Conservation (phyloP, 179 eudicot genomes). For the Heliamphora pulchella region DNA sequence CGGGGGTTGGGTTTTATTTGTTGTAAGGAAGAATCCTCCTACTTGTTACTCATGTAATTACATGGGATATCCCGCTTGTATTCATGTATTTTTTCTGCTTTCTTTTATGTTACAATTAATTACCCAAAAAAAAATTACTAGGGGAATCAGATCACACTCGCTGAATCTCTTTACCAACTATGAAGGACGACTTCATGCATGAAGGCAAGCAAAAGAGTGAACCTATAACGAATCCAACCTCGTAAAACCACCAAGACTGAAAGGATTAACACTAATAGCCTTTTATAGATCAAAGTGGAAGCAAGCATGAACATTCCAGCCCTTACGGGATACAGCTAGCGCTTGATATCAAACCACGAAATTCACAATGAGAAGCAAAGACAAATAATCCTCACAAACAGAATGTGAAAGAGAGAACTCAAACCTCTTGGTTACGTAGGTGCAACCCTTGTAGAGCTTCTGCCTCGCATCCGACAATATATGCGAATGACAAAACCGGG, state of each 20-base stretch:
- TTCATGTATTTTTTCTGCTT: too few relatives aligned
- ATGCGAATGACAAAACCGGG: slow-evolving; percentile 44
- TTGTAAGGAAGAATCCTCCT: too few relatives aligned
- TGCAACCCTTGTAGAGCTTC: slow-evolving; percentile 48
- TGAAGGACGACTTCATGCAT: not conserved
- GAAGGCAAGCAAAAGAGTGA: not conserved
- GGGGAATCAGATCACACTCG: too few relatives aligned
- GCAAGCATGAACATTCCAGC: not conserved
- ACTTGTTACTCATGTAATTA: too few relatives aligned
- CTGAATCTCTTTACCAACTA: not conserved
- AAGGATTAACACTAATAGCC: not conserved
- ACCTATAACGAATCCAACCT: too few relatives aligned
- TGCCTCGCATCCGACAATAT: slow-evolving; percentile 51
- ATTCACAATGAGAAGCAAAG: not conserved
- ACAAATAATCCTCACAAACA: not conserved
- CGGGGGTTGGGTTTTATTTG: too few relatives aligned
- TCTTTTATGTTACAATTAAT: too few relatives aligned
- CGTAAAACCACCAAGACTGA: too few relatives aligned
- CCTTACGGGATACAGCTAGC: not conserved
- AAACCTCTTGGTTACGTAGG: slow-evolving; percentile 39
- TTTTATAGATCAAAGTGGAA: not conserved
- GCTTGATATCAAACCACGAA: not conserved
- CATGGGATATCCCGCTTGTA: too few relatives aligned
- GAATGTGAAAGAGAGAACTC: not conserved
- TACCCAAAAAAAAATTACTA: too few relatives aligned